Percentiles rank a stretch among this genome's conserved stretches.
phyloP scores from a whole-genome alignment of 2,329 filamentous ascomycete species.

The Stemphylium lycopersici region DNA sequence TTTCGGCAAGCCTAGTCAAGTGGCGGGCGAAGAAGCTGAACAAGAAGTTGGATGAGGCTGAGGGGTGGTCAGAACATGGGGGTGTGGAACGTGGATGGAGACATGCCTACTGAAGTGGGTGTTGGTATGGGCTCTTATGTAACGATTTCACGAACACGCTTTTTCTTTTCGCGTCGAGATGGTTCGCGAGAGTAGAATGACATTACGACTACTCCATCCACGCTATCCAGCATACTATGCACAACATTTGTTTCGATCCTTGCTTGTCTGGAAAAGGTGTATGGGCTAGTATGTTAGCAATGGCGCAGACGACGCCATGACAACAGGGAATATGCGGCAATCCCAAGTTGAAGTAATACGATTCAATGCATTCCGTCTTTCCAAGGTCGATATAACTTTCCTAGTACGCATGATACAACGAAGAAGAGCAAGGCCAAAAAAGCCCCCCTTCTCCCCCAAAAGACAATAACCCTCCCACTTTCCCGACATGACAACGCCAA shows the following conservation, averaged over 20 bases:
- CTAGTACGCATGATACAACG: conserved; percentile 14
- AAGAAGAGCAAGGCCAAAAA: background rate
- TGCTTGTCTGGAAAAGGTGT: too few species aligned
- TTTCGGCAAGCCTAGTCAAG: conserved; percentile 14
- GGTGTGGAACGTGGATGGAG: conserved; percentile 39
- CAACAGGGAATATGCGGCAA: background rate
- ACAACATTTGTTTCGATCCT: too few species aligned
- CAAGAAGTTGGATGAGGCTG: conserved; percentile 35
- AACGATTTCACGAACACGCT: background rate
- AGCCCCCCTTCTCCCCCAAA: conserved; percentile 7
- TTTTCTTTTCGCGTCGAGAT: too few species aligned
- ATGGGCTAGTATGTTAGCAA: too few species aligned
- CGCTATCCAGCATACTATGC: too few species aligned
- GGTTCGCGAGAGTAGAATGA: too few species aligned
- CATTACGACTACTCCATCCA: too few species aligned
- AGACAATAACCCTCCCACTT: conserved; percentile 1
- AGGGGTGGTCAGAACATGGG: conserved; percentile 34
- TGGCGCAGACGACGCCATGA: too few species aligned
- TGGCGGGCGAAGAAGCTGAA: conserved; percentile 34
- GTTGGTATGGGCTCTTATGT: background rate
- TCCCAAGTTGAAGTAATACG: background rate
- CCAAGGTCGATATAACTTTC: conserved; percentile 16
- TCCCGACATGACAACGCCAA: conserved; percentile 22
- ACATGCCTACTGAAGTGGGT: conserved; percentile 27
- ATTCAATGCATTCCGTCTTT: conserved; percentile 1